Evolutionary conservation across 2,329 filamentous ascomycete species (phyloP), one percentile per base, ranked within the genome.

Genomic region (Hypoxylon sp.): DNA sequence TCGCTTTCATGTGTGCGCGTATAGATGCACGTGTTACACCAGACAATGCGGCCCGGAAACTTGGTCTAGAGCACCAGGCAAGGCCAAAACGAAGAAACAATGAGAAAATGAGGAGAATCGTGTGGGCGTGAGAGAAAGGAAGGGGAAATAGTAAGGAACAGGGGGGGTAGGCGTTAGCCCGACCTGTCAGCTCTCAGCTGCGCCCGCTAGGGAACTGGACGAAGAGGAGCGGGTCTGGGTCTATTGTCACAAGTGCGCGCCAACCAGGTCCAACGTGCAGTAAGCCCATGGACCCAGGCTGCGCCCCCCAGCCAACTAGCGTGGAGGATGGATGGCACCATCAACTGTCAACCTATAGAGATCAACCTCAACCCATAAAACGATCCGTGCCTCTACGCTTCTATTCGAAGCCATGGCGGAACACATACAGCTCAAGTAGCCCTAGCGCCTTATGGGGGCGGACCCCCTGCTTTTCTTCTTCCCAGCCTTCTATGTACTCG

Each of bases 131-230:
- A 62, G 65, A 65, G 59, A 51, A 67, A 42, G 44, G 62, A 58
- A 63, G 35, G 46, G 59, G 52, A 61, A 64, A 66, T 57, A 59
- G 58, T 46, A 32, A 62, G 65, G 46, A 54, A 39, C 52, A 63
- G 52, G 46, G 32, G 24, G 48, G 37, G 29, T 54, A 27, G 13
- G 39, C 51, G 48, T 67, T 57, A 62, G 63, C 63, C 62, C 32
- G 56, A 61, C 56, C 69, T 60, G 66, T 71, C 69, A 71, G 65
- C 66, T 70, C 66, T 71, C 63, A 71, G 69, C 69, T 69, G 50
- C 60, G 63, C 60, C 69, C 63, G 63, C 58, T 69, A 67, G 52
- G 50, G 58, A 31, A 53, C 29, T 62, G 64, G 57, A 56, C 59
- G 59, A 66, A 66, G 68, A 60, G 50, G 44, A 63, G 65, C 68